These are phyloP conservation scores for Maudiozyma saulgeensis DNA, from an alignment of 805 yeast genomes.

Conservation along the genomic window DNA sequence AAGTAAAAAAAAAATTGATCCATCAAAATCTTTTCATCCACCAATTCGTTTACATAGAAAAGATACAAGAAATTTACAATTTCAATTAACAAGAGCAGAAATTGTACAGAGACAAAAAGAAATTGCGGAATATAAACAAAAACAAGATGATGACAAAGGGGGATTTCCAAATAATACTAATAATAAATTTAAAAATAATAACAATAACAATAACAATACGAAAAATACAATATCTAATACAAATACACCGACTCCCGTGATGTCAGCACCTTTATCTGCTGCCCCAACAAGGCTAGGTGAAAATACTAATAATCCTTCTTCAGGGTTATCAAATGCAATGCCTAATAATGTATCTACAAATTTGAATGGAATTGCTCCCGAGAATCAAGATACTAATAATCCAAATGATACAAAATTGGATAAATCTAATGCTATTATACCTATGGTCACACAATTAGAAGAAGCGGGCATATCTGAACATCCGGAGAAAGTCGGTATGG, in stretches of 20 bases:
- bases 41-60: slow-evolving; percentile 88
- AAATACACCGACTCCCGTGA: not conserved
- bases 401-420: not conserved
- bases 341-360: not conserved
- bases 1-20: slow-evolving; percentile 61
- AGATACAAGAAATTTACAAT: slow-evolving; percentile 86
- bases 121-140: slow-evolving; percentile 30
- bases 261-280: not conserved
- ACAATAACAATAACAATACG: not conserved
- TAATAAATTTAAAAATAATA: not conserved
- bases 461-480: slow-evolving; percentile 32
- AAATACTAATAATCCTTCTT: too few relatives aligned
- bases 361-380: not conserved
- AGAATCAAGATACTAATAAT: not conserved
- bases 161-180: not conserved
- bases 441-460: slow-evolving; percentile 26
- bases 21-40: slow-evolving; percentile 55
- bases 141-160: slow-evolving; percentile 30
- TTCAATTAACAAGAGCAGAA: slow-evolving; percentile 70
- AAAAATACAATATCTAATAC: not conserved
- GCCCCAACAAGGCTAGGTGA: too few relatives aligned
- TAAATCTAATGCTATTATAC: slow-evolving; percentile 2
- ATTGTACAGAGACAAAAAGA: slow-evolving; percentile 54
- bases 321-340: too few relatives aligned
- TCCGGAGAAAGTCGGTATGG: slow-evolving; percentile 33